phyloP scores from a whole-genome alignment of 2,329 filamentous ascomycete genomes.

The Trichothecium roseum region DNA sequence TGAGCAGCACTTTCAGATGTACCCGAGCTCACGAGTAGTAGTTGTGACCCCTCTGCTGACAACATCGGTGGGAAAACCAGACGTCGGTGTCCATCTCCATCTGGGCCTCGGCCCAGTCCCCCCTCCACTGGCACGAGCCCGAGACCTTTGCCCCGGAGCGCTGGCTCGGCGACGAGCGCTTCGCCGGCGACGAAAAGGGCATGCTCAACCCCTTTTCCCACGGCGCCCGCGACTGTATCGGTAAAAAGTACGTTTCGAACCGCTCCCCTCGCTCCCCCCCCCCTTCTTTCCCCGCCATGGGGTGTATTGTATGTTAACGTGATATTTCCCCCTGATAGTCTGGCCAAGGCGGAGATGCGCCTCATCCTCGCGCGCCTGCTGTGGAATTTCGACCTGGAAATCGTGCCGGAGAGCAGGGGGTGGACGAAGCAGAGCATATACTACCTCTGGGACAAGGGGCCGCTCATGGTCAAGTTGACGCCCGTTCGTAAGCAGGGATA shows the following conservation, averaged over 20 bases:
- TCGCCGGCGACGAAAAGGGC: slow-evolving; percentile 12
- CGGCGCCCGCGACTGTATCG: slow-evolving; percentile 11
- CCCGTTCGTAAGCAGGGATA: background rate
- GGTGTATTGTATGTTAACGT: too few species aligned
- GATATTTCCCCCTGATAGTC: too few species aligned
- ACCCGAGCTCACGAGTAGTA: too few species aligned
- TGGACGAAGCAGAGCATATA: slow-evolving; percentile 18
- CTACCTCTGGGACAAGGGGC: slow-evolving; percentile 18
- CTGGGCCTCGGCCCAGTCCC: too few species aligned
- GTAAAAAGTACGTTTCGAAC: slow-evolving; percentile 12
- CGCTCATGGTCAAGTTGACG: background rate
- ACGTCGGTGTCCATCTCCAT: too few species aligned
- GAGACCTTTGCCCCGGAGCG: slow-evolving; percentile 26
- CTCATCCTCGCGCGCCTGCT: slow-evolving; percentile 15
- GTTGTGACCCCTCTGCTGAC: too few species aligned
- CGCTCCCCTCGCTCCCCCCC: too few species aligned
- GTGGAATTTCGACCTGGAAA: slow-evolving; percentile 16
- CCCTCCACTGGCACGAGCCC: slow-evolving; percentile 7
- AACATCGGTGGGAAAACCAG: too few species aligned
- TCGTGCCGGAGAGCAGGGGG: slow-evolving; percentile 13
- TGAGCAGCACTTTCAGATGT: too few species aligned
- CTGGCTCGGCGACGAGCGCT: slow-evolving; percentile 16
- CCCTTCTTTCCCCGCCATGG: too few species aligned
- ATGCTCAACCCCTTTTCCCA: slow-evolving; percentile 16
- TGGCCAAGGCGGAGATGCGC: slow-evolving; percentile 20